These are phyloP conservation scores for Pythium guiyangense DNA, from an alignment of 352 stramenopile species.

Conservation along the genomic window DNA sequence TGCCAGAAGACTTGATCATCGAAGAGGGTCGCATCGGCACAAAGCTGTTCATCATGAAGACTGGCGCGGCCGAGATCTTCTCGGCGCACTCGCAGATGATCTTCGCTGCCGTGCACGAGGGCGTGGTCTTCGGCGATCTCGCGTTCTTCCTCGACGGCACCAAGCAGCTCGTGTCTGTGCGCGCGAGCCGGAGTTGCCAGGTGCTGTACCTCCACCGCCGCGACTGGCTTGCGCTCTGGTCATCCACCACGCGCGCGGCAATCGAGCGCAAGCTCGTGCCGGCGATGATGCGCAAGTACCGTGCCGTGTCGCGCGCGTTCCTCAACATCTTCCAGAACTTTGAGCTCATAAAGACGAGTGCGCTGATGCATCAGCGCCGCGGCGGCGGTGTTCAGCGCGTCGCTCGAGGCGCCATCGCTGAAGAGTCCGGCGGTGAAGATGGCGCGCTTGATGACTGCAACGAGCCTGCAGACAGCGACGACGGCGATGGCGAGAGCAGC, in stretches of 20 bases:
- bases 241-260: constrained; percentile 7
- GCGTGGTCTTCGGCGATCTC: constrained; percentile 20
- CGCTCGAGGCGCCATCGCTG: not conserved
- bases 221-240: constrained; percentile 16
- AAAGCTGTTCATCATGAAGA: constrained; percentile 18
- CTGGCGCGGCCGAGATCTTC: constrained; percentile 16
- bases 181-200: constrained; percentile 17
- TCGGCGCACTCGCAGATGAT: constrained; percentile 13
- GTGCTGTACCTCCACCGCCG: constrained; percentile 13
- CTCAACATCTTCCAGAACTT: constrained; percentile 30
- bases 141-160: constrained; percentile 19
- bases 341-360: constrained; percentile 8
- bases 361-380: not conserved
- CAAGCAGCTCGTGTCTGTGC: constrained; percentile 14
- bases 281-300: constrained; percentile 18
- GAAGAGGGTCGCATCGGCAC: constrained; percentile 16
- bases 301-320: constrained; percentile 10
- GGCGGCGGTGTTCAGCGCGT: not conserved
- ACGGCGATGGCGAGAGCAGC: not conserved
- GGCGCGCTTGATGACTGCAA: not conserved
- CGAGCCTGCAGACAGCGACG: not conserved
- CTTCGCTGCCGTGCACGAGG: constrained; percentile 16
- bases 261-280: constrained; percentile 21
- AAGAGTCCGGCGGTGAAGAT: not conserved
- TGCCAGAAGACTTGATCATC: constrained; percentile 20